Conservation (phyloP, 768 basidiomycete genomes). For the Naganishia antarctica region DNA sequence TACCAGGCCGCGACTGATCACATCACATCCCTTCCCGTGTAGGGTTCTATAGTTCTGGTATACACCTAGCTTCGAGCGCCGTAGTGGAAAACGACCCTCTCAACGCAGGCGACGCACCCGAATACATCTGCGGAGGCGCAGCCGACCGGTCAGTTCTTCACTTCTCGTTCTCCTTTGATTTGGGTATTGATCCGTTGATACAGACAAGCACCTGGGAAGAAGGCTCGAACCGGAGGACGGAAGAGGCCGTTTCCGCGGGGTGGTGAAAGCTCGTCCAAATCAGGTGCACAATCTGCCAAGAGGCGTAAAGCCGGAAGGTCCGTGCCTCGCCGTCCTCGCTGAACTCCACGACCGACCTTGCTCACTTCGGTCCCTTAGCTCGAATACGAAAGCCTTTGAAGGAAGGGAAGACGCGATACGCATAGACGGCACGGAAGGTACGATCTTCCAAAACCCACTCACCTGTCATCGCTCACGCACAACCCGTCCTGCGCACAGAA, state of each 20-base stretch:
- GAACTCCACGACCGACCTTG: neutral
- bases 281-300: slow-evolving; percentile 47
- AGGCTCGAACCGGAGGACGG: slow-evolving; percentile 4
- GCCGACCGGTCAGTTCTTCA: slow-evolving; percentile 29
- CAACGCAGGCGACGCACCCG: slow-evolving; percentile 38
- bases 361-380: neutral
- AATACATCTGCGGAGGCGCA: slow-evolving; percentile 46
- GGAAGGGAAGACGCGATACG: slow-evolving; percentile 20
- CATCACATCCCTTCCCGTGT: neutral
- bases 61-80: slow-evolving; percentile 37
- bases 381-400: slow-evolving; percentile 20
- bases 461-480: neutral
- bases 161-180: neutral
- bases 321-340: slow-evolving; percentile 8
- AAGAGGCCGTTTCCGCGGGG: slow-evolving; percentile 29
- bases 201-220: slow-evolving; percentile 18
- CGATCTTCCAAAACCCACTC: neutral
- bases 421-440: slow-evolving; percentile 16
- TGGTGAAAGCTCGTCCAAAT: slow-evolving; percentile 39
- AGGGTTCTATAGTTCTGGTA: slow-evolving; percentile 48
- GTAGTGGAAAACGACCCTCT: slow-evolving; percentile 33
- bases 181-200: neutral
- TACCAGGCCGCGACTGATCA: neutral
- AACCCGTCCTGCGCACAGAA: neutral
- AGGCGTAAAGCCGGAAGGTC: slow-evolving; percentile 38